Conservation (phyloP, 257 asterid genomes). For the Solanum clarkiae region DNA sequence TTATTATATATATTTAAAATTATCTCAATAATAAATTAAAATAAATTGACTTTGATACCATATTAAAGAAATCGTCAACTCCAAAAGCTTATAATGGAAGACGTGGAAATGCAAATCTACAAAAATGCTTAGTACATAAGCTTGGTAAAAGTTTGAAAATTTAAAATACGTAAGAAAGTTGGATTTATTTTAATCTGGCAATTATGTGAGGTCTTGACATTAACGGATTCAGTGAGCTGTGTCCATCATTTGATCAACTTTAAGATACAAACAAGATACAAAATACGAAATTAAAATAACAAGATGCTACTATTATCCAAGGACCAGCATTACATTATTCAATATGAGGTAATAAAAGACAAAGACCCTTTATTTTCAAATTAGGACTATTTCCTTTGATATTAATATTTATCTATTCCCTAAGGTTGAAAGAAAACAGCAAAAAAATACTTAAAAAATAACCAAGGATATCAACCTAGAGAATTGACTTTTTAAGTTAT, state of each 20-base stretch:
- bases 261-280: not conserved
- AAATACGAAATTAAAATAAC: not conserved
- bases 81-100: not conserved
- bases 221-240: not conserved
- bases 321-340: not conserved
- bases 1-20: too few relatives aligned
- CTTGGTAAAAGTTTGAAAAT: not conserved
- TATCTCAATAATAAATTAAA: not conserved
- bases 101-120: not conserved
- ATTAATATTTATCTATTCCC: not conserved
- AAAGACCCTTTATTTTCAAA: not conserved
- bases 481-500: not conserved
- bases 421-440: too few relatives aligned
- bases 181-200: not conserved
- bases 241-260: not conserved
- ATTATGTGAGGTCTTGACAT: not conserved
- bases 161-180: not conserved
- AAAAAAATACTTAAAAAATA: not conserved
- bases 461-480: not conserved
- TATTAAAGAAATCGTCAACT: not conserved
- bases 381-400: not conserved
- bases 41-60: not conserved
- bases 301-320: not conserved
- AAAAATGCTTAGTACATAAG: not conserved
- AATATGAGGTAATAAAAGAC: not conserved